These are phyloP conservation scores for Echeveria elegans DNA, from an alignment of 164 flowering plant species.

Conservation along the genomic window DNA sequence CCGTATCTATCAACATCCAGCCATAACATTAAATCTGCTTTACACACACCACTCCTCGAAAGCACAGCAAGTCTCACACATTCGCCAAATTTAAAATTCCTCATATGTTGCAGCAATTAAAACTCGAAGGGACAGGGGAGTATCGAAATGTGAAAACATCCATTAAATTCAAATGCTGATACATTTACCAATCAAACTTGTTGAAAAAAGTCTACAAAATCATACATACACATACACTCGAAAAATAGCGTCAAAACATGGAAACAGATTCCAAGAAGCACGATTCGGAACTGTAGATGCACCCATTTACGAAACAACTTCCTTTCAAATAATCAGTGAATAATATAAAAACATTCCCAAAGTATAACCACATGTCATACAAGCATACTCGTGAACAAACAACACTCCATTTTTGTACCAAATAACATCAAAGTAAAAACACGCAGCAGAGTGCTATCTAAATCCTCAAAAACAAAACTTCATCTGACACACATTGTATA, in stretches of 20 bases:
- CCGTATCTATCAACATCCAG: conserved; percentile 9
- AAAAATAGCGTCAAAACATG: not conserved
- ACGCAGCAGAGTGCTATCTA: too few relatives aligned
- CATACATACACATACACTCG: not conserved
- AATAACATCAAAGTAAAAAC: too few relatives aligned
- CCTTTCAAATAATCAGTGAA: too few relatives aligned
- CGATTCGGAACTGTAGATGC: not conserved
- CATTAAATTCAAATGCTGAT: not conserved
- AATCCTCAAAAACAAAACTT: too few relatives aligned
- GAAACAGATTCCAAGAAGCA: not conserved
- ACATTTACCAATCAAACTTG: not conserved
- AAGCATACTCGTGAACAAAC: too few relatives aligned
- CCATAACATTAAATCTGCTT: not conserved
- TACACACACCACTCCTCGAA: too few relatives aligned
- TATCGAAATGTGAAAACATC: not conserved
- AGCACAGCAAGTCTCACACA: not conserved
- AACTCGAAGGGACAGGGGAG: not conserved
- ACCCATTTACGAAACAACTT: too few relatives aligned
- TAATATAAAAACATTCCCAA: too few relatives aligned
- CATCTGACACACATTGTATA: too few relatives aligned
- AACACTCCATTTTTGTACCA: too few relatives aligned
- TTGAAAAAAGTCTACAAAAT: not conserved
- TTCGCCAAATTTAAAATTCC: not conserved
- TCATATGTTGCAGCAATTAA: too few relatives aligned
- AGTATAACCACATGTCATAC: too few relatives aligned